Conservation (phyloP, 2,329 filamentous ascomycete genomes). For the Ilyonectria sp. region DNA sequence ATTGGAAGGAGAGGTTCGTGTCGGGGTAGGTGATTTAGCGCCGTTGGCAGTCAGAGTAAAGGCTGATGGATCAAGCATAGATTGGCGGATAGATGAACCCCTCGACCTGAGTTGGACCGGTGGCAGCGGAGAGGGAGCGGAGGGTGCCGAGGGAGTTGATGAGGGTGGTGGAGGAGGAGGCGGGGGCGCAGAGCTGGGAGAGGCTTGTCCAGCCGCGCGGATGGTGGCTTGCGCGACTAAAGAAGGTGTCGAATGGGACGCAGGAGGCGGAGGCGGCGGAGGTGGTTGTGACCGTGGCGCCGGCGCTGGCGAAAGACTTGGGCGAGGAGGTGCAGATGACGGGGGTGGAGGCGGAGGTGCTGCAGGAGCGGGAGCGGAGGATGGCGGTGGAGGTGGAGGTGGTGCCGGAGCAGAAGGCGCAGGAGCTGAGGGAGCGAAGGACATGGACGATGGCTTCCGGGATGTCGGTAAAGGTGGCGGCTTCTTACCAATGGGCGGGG, state of each 20-base stretch:
- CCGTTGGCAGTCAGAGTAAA: slow-evolving; percentile 82
- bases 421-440: slow-evolving; percentile 53
- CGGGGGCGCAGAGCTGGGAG: slow-evolving; percentile 54
- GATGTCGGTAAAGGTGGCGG: slow-evolving; percentile 74
- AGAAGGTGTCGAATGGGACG: slow-evolving; percentile 51
- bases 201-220: slow-evolving; percentile 60
- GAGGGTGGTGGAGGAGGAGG: slow-evolving; percentile 56
- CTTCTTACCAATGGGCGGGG: slow-evolving; percentile 85
- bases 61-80: slow-evolving; percentile 81
- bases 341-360: slow-evolving; percentile 55
- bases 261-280: slow-evolving; percentile 49
- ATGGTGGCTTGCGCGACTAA: slow-evolving; percentile 62
- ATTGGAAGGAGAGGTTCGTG: slow-evolving; percentile 54
- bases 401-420: slow-evolving; percentile 56
- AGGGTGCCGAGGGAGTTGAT: slow-evolving; percentile 58
- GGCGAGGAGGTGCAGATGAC: slow-evolving; percentile 58
- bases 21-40: slow-evolving; percentile 64
- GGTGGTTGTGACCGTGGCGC: slow-evolving; percentile 51
- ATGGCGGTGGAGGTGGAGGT: slow-evolving; percentile 55
- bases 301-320: slow-evolving; percentile 54
- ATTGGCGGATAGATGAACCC: slow-evolving; percentile 66
- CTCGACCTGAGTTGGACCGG: slow-evolving; percentile 57
- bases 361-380: slow-evolving; percentile 59
- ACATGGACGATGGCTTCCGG: slow-evolving; percentile 68
- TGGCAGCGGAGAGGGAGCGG: slow-evolving; percentile 57